Percentiles rank a stretch among this genome's conserved stretches.
Conservation (phyloP, 23 red algal genomes). For the Rhodosorus marinus region DNA sequence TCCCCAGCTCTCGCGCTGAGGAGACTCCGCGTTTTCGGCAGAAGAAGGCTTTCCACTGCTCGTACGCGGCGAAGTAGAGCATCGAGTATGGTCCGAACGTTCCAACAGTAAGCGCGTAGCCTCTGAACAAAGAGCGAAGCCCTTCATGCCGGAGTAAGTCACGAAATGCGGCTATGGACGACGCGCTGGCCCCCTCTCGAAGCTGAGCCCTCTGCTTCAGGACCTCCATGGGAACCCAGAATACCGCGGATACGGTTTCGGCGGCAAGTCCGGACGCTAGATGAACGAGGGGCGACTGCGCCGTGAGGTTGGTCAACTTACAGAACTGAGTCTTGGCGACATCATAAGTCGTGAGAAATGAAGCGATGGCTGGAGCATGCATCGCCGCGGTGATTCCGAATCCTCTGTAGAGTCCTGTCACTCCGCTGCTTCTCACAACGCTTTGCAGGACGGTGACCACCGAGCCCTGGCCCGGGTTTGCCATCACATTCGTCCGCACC, state of each 20-base stretch:
- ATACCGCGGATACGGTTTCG: conserved; percentile 70
- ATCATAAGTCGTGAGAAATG: conserved; percentile 84
- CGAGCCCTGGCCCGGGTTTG: conserved; percentile 3
- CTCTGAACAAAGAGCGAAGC: conserved; percentile 40
- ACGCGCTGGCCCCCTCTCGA: conserved; percentile 18
- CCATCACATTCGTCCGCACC: conserved; percentile 75
- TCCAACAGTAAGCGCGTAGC: conserved; percentile 77
- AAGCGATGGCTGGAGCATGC: conserved; percentile 92
- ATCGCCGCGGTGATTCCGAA: conserved; percentile 51
- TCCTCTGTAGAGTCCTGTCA: conserved; percentile 79
- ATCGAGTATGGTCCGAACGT: conserved; percentile 94
- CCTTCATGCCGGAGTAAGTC: conserved; percentile 57
- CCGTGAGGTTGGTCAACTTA: not conserved
- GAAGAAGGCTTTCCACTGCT: conserved; percentile 28
- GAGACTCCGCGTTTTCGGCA: not conserved
- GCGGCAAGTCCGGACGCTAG: conserved; percentile 52
- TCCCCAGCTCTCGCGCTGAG: conserved; percentile 7
- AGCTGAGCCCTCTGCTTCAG: conserved; percentile 95
- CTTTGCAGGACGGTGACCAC: conserved; percentile 1
- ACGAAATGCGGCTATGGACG: conserved; percentile 15
- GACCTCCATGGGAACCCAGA: conserved; percentile 99
- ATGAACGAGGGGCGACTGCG: conserved; percentile 16
- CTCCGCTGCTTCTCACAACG: conserved; percentile 13
- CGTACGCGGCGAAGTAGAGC: conserved; percentile 85
- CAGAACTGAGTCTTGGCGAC: conserved; percentile 20